Evolutionary conservation across 306 rosid species (phyloP).

Genomic region (Lithocarpus polystachyus): DNA sequence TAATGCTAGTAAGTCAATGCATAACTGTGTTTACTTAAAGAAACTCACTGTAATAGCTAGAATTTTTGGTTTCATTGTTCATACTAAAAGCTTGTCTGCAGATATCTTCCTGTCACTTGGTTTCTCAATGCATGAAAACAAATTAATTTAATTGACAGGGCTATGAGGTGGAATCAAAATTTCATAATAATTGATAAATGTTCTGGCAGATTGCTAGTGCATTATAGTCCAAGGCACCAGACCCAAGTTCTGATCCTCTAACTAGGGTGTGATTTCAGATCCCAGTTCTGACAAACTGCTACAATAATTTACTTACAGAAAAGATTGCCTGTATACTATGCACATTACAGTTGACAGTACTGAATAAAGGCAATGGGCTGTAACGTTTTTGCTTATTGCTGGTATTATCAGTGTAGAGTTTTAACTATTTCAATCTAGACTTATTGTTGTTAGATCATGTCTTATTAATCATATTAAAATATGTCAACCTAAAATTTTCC

Average conservation of each 20-base stretch:
- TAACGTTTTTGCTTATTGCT: neutral
- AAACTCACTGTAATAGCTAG: neutral
- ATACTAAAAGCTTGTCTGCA: neutral
- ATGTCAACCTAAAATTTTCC: neutral
- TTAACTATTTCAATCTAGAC: neutral
- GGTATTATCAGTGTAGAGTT: neutral
- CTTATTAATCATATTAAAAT: neutral
- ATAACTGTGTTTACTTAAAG: constrained; percentile 12
- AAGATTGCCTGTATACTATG: neutral
- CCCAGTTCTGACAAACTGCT: too few relatives aligned
- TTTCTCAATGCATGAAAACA: neutral
- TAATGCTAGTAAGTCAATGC: constrained; percentile 54
- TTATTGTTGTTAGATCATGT: neutral
- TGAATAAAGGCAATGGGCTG: neutral
- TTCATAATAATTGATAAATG: neutral
- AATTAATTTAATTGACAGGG: neutral
- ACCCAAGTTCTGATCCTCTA: too few relatives aligned
- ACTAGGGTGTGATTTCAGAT: too few relatives aligned
- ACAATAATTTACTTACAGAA: neutral
- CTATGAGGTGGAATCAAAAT: neutral
- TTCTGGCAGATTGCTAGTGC: neutral
- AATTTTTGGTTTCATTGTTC: neutral
- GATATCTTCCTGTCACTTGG: neutral
- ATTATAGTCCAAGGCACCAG: neutral
- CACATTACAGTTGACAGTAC: neutral